Evolutionary conservation across 2,329 filamentous ascomycete species (phyloP).

Genomic region (Nakataea oryzae): DNA sequence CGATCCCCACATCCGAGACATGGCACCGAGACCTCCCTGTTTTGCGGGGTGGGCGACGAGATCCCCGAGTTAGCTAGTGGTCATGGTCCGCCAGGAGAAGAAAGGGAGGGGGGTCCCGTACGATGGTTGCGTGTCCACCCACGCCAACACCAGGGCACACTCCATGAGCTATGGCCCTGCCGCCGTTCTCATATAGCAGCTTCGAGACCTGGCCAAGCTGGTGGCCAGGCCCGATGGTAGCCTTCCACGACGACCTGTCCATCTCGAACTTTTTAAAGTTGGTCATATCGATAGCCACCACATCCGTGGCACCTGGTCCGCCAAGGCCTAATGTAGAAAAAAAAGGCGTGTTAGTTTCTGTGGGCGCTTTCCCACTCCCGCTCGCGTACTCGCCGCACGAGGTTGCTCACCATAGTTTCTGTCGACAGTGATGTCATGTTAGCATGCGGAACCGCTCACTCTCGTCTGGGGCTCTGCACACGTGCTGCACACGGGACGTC

Average conservation of each 20-base stretch:
- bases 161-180: conserved; percentile 48
- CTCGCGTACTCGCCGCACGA: too few species aligned
- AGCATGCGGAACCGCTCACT: neutral
- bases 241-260: conserved; percentile 39
- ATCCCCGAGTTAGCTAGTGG: neutral
- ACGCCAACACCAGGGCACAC: conserved; percentile 49
- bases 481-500: neutral
- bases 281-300: conserved; percentile 45
- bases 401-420: conserved; percentile 19
- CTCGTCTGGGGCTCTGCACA: too few species aligned
- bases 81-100: neutral
- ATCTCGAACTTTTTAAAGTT: conserved; percentile 43
- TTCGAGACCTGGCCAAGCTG: conserved; percentile 40
- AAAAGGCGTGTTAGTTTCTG: neutral
- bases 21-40: conserved; percentile 46
- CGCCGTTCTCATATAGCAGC: conserved; percentile 36
- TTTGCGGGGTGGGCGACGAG: neutral
- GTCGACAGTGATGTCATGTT: neutral
- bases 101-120: conserved; percentile 15
- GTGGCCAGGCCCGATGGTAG: conserved; percentile 43
- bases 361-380: neutral
- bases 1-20: conserved; percentile 48
- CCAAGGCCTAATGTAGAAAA: conserved; percentile 26
- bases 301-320: conserved; percentile 36
- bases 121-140: conserved; percentile 47